Evolutionary conservation across 306 rosid species (phyloP).

Genomic region (Cucumis melo): DNA sequence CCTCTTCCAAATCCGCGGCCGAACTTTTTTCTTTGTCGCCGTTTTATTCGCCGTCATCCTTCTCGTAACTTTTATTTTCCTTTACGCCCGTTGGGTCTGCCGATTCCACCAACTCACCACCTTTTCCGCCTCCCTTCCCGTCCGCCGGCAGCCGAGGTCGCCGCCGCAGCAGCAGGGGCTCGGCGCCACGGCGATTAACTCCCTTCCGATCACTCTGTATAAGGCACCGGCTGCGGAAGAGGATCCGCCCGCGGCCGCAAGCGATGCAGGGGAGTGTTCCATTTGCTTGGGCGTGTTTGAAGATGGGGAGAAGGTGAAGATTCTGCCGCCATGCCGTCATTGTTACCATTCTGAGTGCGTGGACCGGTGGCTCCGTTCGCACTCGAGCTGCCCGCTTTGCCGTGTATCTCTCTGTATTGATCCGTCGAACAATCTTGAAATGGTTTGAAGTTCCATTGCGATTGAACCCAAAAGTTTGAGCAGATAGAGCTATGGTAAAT

Average conservation of each 20-base stretch:
- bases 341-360: slow-evolving; percentile 70
- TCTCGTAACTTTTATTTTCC: slow-evolving; percentile 34
- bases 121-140: slow-evolving; percentile 6
- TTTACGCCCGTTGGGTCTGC: slow-evolving; percentile 73
- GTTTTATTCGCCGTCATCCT: slow-evolving; percentile 44
- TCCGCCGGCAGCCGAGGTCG: neutral
- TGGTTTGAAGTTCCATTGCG: neutral
- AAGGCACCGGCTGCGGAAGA: slow-evolving; percentile 9
- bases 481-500: neutral
- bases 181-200: slow-evolving; percentile 21
- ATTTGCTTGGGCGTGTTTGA: slow-evolving; percentile 57
- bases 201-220: slow-evolving; percentile 38
- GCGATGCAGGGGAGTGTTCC: slow-evolving; percentile 37
- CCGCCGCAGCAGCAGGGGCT: slow-evolving; percentile 29
- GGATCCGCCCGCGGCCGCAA: neutral
- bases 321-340: slow-evolving; percentile 58
- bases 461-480: neutral
- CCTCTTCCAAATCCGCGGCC: slow-evolving; percentile 47
- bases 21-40: slow-evolving; percentile 49
- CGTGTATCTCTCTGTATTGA: slow-evolving; percentile 43
- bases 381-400: slow-evolving; percentile 78
- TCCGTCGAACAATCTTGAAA: neutral
- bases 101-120: slow-evolving; percentile 24
- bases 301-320: slow-evolving; percentile 70
- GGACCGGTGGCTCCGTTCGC: slow-evolving; percentile 53